A percentile compares a stretch with the other conserved stretches of the same genome.
Evolutionary conservation across 2,329 filamentous ascomycete species (phyloP).

Genomic region (Dactylellina haptotyla): DNA sequence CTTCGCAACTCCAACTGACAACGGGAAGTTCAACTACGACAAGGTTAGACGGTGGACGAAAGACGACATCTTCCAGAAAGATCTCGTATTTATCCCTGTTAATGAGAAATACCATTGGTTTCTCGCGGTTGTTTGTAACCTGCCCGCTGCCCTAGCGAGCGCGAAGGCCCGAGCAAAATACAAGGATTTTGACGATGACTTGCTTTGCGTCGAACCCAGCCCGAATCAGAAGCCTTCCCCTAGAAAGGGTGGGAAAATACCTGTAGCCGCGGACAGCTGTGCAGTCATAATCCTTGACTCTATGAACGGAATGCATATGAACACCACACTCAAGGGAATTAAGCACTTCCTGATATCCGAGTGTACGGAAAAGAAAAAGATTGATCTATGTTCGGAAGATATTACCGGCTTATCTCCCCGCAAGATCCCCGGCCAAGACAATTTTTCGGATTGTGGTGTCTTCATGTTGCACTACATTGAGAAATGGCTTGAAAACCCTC

Average conservation of each 20-base stretch:
- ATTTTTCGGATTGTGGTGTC: conserved; percentile 88
- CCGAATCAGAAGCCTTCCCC: not conserved
- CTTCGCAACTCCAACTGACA: conserved; percentile 65
- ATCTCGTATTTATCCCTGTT: conserved; percentile 91
- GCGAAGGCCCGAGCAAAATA: conserved; percentile 16
- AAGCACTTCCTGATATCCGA: conserved; percentile 33
- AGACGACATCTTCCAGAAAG: conserved; percentile 83
- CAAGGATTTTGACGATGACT: conserved; percentile 11
- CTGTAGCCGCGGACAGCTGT: conserved; percentile 17
- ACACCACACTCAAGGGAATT: conserved; percentile 12
- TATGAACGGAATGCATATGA: conserved; percentile 32
- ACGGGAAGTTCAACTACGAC: conserved; percentile 73
- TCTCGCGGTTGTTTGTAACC: conserved; percentile 91
- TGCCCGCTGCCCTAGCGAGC: conserved; percentile 68
- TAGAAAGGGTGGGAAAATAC: conserved; percentile 11
- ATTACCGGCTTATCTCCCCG: conserved; percentile 14
- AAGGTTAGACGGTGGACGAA: conserved; percentile 88
- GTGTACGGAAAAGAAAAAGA: conserved; percentile 17
- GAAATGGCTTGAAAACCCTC: conserved; percentile 79
- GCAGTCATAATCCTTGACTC: conserved; percentile 45
- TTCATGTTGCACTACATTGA: conserved; percentile 86
- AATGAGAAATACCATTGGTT: conserved; percentile 92
- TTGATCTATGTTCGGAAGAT: conserved; percentile 60
- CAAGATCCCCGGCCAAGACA: conserved; percentile 77
- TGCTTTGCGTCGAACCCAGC: conserved; percentile 11